Evolutionary conservation across 1,139 yeast species (phyloP), one percentile per base, ranked within the genome.

Genomic region (Debaryomycetaceae sp.): DNA sequence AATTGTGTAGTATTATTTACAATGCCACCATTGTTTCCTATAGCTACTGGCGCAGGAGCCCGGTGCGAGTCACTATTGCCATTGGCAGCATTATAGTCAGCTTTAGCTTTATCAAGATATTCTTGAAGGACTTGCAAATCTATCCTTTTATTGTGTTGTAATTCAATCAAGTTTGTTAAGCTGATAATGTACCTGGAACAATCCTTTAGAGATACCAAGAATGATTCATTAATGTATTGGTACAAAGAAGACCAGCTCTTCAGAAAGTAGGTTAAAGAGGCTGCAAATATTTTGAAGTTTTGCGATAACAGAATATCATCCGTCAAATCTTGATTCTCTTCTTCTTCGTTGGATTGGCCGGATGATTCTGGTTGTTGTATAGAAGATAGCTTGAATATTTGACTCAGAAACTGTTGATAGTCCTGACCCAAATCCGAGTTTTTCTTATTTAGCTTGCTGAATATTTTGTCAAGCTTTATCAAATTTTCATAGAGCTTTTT

Each of bases 131-230:
- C 95, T 56, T 92, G 97, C 52, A 85, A 80, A 59, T 92, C 98
- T 31, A 91, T 78, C 51, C 87, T 91, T 59, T 91, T 91, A 56
- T 88, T 92, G 55, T 92, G 98, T 48, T 92, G 88, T 41, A 87
- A 73, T 55, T 86, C 91, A 43, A 92, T 78, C 47, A 91, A 67
- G 44, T 77, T 79, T 50, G 88, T 86, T 51, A 92, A 73, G 26
- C 92, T 80, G 32, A 78, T 73, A 38, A 91, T 83, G 55, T 89
- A 92, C 62, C 87, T 91, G 47, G 92, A 88, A 64, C 94, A 75
- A 60, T 92, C 98, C 50, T 87, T 83, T 49, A 92, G 66, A 5
- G 95, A 80, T 2, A 88, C 87, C 41, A 89, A 70, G 53, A 88
- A 92, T 33, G 88, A 83, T 49, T 82, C 87, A 54, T 92, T 97